Conservation (phyloP, 2,329 filamentous ascomycete species). For the Scedosporium dehoogii region DNA sequence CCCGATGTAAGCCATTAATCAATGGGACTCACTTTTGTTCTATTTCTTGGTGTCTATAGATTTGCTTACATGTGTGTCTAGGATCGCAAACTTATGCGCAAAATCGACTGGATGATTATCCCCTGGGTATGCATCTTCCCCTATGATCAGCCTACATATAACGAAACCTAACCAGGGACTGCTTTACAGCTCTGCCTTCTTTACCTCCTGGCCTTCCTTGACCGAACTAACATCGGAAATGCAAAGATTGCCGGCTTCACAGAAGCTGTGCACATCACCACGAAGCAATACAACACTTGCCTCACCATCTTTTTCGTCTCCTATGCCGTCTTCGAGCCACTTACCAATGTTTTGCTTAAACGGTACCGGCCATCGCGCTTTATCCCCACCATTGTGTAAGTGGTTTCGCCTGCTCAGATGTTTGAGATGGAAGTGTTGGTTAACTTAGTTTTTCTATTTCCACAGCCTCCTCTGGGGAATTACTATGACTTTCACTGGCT, state of each 20-base stretch:
- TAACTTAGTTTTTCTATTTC: constrained; percentile 46
- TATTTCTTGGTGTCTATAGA: too few species aligned
- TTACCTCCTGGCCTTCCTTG: constrained; percentile 50
- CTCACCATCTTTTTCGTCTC: constrained; percentile 61
- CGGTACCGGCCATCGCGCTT: constrained; percentile 55
- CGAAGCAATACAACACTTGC: constrained; percentile 48
- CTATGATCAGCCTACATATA: neutral
- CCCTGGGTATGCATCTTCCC: constrained; percentile 5
- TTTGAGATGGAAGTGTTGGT: neutral
- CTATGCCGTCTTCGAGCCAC: constrained; percentile 53
- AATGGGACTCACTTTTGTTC: too few species aligned
- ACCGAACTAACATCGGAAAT: constrained; percentile 39
- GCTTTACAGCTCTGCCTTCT: constrained; percentile 49
- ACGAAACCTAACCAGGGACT: neutral
- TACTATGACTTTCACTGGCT: constrained; percentile 38
- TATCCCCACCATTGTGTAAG: constrained; percentile 47
- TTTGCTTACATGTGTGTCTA: neutral
- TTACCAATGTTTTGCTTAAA: constrained; percentile 59
- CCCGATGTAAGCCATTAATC: neutral
- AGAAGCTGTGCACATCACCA: constrained; percentile 17
- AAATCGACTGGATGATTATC: constrained; percentile 4
- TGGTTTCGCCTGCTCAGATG: constrained; percentile 9
- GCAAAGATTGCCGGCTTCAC: constrained; percentile 47
- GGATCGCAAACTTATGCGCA: constrained; percentile 4
- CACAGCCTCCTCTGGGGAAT: constrained; percentile 41